A percentile compares a stretch with the other conserved stretches of the same genome.
phyloP scores from a whole-genome alignment of 2,329 filamentous ascomycete genomes.

The Alternaria arbusti region DNA sequence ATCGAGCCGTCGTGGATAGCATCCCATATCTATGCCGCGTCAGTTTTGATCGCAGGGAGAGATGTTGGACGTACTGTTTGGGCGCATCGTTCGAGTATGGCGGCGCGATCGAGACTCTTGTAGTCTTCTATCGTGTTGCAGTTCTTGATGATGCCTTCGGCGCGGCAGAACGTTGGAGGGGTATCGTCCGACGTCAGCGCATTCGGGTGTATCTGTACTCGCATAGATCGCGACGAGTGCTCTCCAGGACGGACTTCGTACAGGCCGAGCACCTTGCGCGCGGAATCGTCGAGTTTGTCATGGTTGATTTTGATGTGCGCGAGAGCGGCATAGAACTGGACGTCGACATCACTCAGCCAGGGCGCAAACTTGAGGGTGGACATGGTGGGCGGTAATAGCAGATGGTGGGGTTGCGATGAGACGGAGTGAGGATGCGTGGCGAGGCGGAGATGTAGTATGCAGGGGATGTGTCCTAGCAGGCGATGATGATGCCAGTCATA shows the following conservation, averaged over 20 bases:
- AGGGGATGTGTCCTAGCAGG: constrained; percentile 3
- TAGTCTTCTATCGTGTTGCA: constrained; percentile 96
- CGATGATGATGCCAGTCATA: constrained; percentile 27
- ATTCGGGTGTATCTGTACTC: constrained; percentile 88
- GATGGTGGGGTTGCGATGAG: not conserved
- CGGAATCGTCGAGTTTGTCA: constrained; percentile 95
- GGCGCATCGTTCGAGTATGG: constrained; percentile 78
- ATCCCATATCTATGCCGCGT: constrained; percentile 78
- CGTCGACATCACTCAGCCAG: constrained; percentile 91
- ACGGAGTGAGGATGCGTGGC: constrained; percentile 2
- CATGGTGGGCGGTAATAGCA: constrained; percentile 34
- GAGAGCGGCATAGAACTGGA: constrained; percentile 93
- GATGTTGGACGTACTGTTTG: constrained; percentile 67
- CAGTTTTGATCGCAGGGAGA: not conserved
- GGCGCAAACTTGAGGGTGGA: constrained; percentile 75
- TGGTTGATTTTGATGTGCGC: constrained; percentile 93
- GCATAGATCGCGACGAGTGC: constrained; percentile 76
- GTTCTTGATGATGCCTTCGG: constrained; percentile 93
- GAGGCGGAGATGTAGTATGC: not conserved
- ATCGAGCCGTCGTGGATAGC: constrained; percentile 96
- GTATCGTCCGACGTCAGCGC: constrained; percentile 78
- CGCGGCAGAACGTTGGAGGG: constrained; percentile 67
- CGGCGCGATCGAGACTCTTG: constrained; percentile 78
- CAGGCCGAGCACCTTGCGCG: constrained; percentile 81
- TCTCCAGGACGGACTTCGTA: constrained; percentile 83